These are phyloP conservation scores for Quercus suber DNA, from an alignment of 306 rosid species.

Conservation along the genomic window DNA sequence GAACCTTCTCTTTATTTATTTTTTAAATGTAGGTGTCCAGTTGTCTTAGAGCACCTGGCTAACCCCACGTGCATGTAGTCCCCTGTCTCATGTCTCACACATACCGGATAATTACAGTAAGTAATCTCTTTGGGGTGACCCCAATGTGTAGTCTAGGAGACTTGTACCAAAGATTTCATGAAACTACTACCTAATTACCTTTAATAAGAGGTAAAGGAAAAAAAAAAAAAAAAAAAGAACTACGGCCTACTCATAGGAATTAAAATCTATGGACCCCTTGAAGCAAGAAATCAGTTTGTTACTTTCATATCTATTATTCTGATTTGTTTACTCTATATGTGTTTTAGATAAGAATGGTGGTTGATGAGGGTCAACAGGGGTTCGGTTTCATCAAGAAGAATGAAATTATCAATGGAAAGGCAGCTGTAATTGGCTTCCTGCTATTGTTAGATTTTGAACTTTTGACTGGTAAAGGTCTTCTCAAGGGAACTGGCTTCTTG, in stretches of 20 bases:
- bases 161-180: no score
- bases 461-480: slow-evolving; percentile 88
- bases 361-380: slow-evolving; percentile 62
- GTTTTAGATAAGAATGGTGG: slow-evolving; percentile 76
- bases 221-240: no score
- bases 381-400: slow-evolving; percentile 78
- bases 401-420: slow-evolving; percentile 86
- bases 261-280: neutral
- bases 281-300: neutral
- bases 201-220: no score
- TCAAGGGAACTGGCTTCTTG: slow-evolving; percentile 95
- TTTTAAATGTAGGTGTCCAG: no score
- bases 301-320: neutral
- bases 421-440: slow-evolving; percentile 83
- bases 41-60: no score
- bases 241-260: neutral
- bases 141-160: no score
- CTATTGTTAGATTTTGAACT: slow-evolving; percentile 90
- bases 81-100: no score
- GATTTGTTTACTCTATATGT: slow-evolving; percentile 8
- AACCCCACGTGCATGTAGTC: no score
- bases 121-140: no score
- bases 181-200: neutral
- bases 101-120: no score
- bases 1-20: no score